Base-by-base conservation (phyloP, 1,284 basidiomycete genomes). In the Mrakiaceae sp. region DNA sequence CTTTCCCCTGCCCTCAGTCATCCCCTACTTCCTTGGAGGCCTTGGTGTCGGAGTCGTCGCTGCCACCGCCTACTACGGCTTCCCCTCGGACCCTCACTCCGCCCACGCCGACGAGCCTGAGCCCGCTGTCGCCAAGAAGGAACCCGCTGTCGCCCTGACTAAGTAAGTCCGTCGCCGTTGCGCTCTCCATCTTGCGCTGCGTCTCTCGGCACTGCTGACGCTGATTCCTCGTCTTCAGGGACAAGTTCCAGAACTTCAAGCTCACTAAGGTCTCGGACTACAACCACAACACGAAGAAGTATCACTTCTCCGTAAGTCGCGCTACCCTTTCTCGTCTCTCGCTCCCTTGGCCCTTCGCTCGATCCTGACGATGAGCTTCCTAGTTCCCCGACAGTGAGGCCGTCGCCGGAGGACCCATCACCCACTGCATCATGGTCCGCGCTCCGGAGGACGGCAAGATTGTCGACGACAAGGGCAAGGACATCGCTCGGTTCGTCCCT, bases 231-330 rank as follows among this genome's bases (percentile, higher is more conserved):
- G 60, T 16, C 50, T 40, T 42, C 58, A 77, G 76, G 68, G 72
- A 75, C 67, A 59, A 67, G 12, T 78, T 75, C 73, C 68, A 69
- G 12, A 70, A 75, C 42, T 74, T 97, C 76, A 87, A 84, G 73
- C 82, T 98, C 71, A 88, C 88, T 77, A 83, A 86, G 73, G 79
- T 97, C 70, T 81, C 86, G 70, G 85, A 86, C 2, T 97, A 97
- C 81, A 98, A 95, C 82, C 87, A 95, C 81, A 92, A 95, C 78
- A 86, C 89, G 5, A 80, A 87, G 48, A 82, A 67, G 79, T 74
- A 52, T 44, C 40, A 42, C 16, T 59, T 56, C 46, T n/a, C 39
- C 49, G 4, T 56, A 44, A 27, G 12, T 39, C 42, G 46, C 40
- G 49, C 6, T 40, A 51, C 14, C 53, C 60, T 53, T 44, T 4